phyloP scores from a whole-genome alignment of 2,329 filamentous ascomycete genomes.

The Aspergillus niger region DNA sequence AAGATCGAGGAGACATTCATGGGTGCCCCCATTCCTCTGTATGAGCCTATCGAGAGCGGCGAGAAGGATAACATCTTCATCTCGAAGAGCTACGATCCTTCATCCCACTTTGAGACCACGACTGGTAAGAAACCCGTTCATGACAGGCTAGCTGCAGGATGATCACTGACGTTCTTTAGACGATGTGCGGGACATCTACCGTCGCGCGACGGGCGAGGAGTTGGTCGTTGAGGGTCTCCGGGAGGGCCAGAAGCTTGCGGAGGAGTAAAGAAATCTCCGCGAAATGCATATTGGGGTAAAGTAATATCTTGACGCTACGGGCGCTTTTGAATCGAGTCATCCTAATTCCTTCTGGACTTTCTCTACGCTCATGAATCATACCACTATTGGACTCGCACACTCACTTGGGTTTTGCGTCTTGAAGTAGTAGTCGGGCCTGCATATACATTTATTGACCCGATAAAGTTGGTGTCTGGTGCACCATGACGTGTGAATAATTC shows the following conservation, averaged over 20 bases:
- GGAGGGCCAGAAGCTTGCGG: slow-evolving; percentile 59
- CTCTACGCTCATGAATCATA: slow-evolving; percentile 22
- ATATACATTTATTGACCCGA: neutral
- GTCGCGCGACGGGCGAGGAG: slow-evolving; percentile 77
- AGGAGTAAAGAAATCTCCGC: slow-evolving; percentile 35
- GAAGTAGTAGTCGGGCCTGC: slow-evolving; percentile 6
- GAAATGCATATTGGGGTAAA: slow-evolving; percentile 14
- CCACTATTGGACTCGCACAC: slow-evolving; percentile 16
- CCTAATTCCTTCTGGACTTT: slow-evolving; percentile 31
- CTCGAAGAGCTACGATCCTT: slow-evolving; percentile 97
- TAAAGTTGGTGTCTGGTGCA: neutral
- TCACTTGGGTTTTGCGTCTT: slow-evolving; percentile 4
- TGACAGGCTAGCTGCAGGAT: neutral
- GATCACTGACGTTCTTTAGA: slow-evolving; percentile 55
- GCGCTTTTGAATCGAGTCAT: slow-evolving; percentile 28
- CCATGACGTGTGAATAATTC: neutral
- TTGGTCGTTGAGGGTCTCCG: slow-evolving; percentile 84
- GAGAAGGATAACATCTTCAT: slow-evolving; percentile 90
- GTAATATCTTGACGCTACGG: slow-evolving; percentile 34
- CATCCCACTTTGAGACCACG: slow-evolving; percentile 94
- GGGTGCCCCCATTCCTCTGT: slow-evolving; percentile 88
- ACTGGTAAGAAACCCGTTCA: slow-evolving; percentile 51
- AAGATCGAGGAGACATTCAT: slow-evolving; percentile 97
- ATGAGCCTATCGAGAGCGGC: slow-evolving; percentile 84
- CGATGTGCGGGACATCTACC: slow-evolving; percentile 93